Evolutionary conservation across 2,329 filamentous ascomycete species (phyloP).

Genomic region (Tolypocladium ovalisporum): DNA sequence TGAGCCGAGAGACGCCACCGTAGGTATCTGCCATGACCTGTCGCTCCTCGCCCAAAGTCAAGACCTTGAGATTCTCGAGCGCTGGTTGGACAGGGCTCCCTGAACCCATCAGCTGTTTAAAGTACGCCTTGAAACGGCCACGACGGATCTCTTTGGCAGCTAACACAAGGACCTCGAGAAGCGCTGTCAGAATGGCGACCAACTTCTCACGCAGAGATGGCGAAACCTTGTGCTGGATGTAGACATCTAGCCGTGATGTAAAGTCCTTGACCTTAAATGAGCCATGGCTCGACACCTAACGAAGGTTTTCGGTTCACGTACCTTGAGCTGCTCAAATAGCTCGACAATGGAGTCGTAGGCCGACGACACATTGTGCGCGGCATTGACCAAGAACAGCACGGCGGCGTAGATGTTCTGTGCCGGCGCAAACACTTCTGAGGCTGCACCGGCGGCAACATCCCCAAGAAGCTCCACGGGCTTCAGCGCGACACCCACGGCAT

Average conservation of each 20-base stretch:
- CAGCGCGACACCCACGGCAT: conserved; percentile 18
- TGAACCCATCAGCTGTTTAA: conserved; percentile 26
- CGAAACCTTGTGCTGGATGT: conserved; percentile 26
- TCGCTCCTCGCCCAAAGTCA: conserved; percentile 29
- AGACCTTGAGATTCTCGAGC: conserved; percentile 25
- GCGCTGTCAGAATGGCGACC: conserved; percentile 27
- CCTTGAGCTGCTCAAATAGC: conserved; percentile 29
- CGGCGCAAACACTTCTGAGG: conserved; percentile 27
- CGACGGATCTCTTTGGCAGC: conserved; percentile 28
- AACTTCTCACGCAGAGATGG: conserved; percentile 26
- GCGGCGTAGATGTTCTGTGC: conserved; percentile 30
- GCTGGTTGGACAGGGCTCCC: conserved; percentile 28
- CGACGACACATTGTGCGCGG: conserved; percentile 31
- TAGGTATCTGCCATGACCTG: conserved; percentile 34
- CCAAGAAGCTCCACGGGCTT: conserved; percentile 28
- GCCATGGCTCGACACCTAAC: background rate
- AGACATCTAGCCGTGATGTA: conserved; percentile 28
- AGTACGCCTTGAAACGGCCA: conserved; percentile 29
- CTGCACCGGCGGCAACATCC: conserved; percentile 23
- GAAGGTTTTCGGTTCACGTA: conserved; percentile 5
- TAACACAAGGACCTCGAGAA: conserved; percentile 34
- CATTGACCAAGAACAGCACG: conserved; percentile 29
- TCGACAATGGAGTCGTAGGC: conserved; percentile 34
- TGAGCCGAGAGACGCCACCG: conserved; percentile 23
- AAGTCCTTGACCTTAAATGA: conserved; percentile 22